Evolutionary conservation across 2,329 filamentous ascomycete species (phyloP), one percentile per base, ranked within the genome.

Genomic region (Cercospora berteroae): DNA sequence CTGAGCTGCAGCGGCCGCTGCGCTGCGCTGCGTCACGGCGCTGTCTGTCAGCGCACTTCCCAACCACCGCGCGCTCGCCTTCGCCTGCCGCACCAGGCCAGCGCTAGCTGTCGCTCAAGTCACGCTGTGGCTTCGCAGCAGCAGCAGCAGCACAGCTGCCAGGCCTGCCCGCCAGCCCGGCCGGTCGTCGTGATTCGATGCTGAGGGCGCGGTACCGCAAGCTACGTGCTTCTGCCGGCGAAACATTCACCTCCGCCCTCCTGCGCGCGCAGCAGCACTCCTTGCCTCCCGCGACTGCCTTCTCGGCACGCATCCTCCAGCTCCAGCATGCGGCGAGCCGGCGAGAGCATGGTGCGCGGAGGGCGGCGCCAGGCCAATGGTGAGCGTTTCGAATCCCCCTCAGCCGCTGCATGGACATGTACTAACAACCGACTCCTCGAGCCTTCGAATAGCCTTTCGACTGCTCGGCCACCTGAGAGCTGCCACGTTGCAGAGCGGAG

Each of bases 401-500:
- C 67, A 63, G 63, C 68, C 60, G 66, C 61, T 66, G 65, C 65
- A 60, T 67, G 63, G 65, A 67, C 66, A 68, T 64, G 63, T 67
- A 66, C 71, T 71, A 71, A 70, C 64, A 69, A 20, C 68, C 66
- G 69, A 62, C 57, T 67, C 66, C 64, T 67, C 57, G 68, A 71
- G 69, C 70, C 69, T 64, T 64, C 67, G 64, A 70, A 73, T 73
- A 74, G 70, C 69, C 72, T 74, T 73, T 72, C 66, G 58, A 67
- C 27, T 60, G 67, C 68, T 69, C 70, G 71, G 71, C 75, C 74
- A 76, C 66, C 75, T 69, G 65, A 67, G 81, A 76, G 79, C 79
- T 80, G 81, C 82, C 82, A 84, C 82, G 82, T 84, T 81, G 83
- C 81, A 81, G 79, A 81, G 83, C 81, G 81, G 80, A 81, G 80